These are phyloP conservation scores for Phaseolus coccineus DNA, from an alignment of 331 rosid species.

Conservation along the genomic window DNA sequence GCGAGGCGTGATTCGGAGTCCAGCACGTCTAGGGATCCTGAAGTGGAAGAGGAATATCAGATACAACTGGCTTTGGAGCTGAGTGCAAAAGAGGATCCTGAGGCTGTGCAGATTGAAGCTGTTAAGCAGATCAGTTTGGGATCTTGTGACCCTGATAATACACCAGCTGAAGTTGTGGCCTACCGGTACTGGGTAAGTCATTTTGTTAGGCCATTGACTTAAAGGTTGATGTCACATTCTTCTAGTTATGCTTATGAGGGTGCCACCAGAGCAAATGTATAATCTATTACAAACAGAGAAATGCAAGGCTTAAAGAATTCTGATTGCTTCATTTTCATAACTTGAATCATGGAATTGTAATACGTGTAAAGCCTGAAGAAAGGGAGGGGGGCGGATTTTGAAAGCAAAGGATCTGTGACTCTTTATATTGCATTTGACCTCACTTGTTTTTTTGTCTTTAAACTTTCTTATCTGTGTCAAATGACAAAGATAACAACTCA, in stretches of 20 bases:
- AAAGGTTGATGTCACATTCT: constrained; percentile 41
- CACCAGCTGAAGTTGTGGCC: constrained; percentile 96
- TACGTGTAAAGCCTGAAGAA: neutral
- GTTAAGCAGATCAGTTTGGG: constrained; percentile 99
- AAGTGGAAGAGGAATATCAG: constrained; percentile 91
- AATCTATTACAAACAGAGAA: constrained; percentile 26
- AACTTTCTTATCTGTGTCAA: constrained; percentile 33
- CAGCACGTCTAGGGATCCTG: constrained; percentile 85
- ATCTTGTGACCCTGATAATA: constrained; percentile 83
- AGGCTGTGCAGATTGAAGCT: constrained; percentile 99
- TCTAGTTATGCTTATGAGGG: constrained; percentile 32
- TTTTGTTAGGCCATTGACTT: constrained; percentile 47
- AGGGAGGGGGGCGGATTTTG: neutral
- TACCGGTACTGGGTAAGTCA: constrained; percentile 93
- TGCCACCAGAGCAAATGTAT: constrained; percentile 37
- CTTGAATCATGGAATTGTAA: constrained; percentile 38
- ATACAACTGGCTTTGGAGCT: constrained; percentile 91
- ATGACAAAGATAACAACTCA: constrained; percentile 33
- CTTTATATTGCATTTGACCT: constrained; percentile 41
- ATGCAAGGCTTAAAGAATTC: constrained; percentile 16
- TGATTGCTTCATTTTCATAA: constrained; percentile 26
- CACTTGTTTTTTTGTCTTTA: constrained; percentile 40
- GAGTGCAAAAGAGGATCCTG: constrained; percentile 99
- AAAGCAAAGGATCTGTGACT: constrained; percentile 19
- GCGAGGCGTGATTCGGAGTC: constrained; percentile 76